phyloP scores from a whole-genome alignment of 768 basidiomycete species.

The Macrolepiota fuliginosa region DNA sequence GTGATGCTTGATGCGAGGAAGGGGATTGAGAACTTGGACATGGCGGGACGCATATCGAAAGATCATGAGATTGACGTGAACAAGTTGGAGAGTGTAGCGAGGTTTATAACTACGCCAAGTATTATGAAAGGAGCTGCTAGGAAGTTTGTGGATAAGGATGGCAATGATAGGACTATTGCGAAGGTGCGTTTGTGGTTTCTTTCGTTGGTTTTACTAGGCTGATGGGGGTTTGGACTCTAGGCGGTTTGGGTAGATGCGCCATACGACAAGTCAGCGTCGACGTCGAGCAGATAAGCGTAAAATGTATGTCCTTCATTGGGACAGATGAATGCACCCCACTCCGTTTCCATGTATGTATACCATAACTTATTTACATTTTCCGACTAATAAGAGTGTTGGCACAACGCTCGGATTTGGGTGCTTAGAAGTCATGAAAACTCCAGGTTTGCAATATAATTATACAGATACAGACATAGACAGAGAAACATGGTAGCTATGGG shows the following conservation, averaged over 20 bases:
- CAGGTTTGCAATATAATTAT: slow-evolving; percentile 3
- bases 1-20: slow-evolving; percentile 7
- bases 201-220: neutral
- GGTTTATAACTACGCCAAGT: slow-evolving; percentile 65
- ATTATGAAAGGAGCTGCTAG: slow-evolving; percentile 44
- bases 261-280: neutral
- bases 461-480: neutral
- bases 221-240: slow-evolving; percentile 20
- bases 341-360: neutral
- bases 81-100: slow-evolving; percentile 49
- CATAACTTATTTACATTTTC: neutral
- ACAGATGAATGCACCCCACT: neutral
- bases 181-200: slow-evolving; percentile 36
- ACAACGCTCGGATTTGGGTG: neutral
- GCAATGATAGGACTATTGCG: slow-evolving; percentile 50
- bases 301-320: neutral
- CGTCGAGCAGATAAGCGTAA: neutral
- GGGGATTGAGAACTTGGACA: neutral
- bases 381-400: neutral
- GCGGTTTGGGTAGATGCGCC: slow-evolving; percentile 45
- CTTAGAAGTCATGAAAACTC: neutral
- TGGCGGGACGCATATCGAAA: slow-evolving; percentile 51
- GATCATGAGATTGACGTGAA: slow-evolving; percentile 54
- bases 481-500: neutral
- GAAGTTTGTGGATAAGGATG: slow-evolving; percentile 47